Conservation (phyloP, 371 early-diverging fungal genomes). For the Parasitella parasitica region DNA sequence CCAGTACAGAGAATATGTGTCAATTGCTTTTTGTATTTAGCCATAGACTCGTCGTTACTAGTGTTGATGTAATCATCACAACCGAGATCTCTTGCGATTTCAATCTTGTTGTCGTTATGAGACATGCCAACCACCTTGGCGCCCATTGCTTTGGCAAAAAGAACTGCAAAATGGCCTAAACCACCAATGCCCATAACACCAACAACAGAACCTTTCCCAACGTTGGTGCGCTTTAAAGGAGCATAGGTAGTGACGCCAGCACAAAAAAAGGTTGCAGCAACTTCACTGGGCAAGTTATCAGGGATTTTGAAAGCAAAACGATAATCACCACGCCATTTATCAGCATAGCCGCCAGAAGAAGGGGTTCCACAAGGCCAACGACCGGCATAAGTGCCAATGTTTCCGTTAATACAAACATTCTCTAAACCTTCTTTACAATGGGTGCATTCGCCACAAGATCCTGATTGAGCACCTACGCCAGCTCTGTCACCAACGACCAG, state of each 20-base stretch:
- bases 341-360: slow-evolving; percentile 72
- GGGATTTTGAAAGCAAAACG: slow-evolving; percentile 66
- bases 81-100: slow-evolving; percentile 35
- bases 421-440: slow-evolving; percentile 30
- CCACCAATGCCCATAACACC: slow-evolving; percentile 75
- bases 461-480: slow-evolving; percentile 65
- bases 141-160: slow-evolving; percentile 61
- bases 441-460: slow-evolving; percentile 34
- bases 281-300: slow-evolving; percentile 45
- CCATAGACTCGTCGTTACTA: slow-evolving; percentile 44
- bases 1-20: slow-evolving; percentile 40
- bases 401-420: slow-evolving; percentile 37
- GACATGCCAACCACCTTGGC: slow-evolving; percentile 60
- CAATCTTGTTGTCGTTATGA: slow-evolving; percentile 28
- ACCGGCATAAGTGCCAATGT: slow-evolving; percentile 60
- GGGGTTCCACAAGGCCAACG: slow-evolving; percentile 52
- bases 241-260: slow-evolving; percentile 60
- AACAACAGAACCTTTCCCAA: slow-evolving; percentile 48
- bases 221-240: slow-evolving; percentile 44
- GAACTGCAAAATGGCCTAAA: slow-evolving; percentile 67
- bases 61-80: slow-evolving; percentile 36
- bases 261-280: slow-evolving; percentile 56
- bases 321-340: slow-evolving; percentile 58
- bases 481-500: slow-evolving; percentile 65
- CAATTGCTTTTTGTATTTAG: slow-evolving; percentile 41